Base-by-base conservation (phyloP, 306 rosid genomes). In the Crataegus laevigata region DNA sequence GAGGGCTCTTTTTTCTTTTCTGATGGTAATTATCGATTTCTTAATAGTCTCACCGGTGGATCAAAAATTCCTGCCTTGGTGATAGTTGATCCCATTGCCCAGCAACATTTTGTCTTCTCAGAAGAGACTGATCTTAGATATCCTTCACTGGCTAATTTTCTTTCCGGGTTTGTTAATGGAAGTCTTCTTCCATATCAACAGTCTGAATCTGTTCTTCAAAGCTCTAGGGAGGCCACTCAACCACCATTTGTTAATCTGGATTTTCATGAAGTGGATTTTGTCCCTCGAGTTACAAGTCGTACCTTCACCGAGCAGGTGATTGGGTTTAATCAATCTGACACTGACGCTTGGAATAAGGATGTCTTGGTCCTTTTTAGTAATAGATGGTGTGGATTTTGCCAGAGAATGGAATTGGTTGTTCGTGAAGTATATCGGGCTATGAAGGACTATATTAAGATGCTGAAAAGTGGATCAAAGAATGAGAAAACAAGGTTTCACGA, bases 311-410 rank as follows among this genome's bases (percentile, higher is more conserved):
- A 91, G 75, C 81, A 87, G 73, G 96, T 84, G 71, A 80, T 84
- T 75, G 96, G 96, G 74, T 85, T 75, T 77, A 88, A 90, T 80
- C 84, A 76, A 75, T 91, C 96, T 67, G 82, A 82, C 83, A 75
- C 82, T 42, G 77, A 82, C 83, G 85, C 88, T 32, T 83, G 87
- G 93, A 79, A 82, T 76, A 83, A 85, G 85, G 98, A 94, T 91
- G 93, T 89, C 74, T 68, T 91, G 88, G 96, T 94, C 78, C 83
- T 94, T 77, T 91, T 94, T 82, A 90, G 96, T 91, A 86, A 94
- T 79, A 91, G 82, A 78, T 94, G 98, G 97, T 94, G 98, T 79
- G 96, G 92, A 52, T 90, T 86, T 85, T 91, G 96, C 84, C 96
- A 90, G 78, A 88, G 96, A 84, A 94, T 88, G 90, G 98, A 91